Base-by-base conservation (phyloP, 1,139 yeast species). In the Wickerhamomyces sp. region DNA sequence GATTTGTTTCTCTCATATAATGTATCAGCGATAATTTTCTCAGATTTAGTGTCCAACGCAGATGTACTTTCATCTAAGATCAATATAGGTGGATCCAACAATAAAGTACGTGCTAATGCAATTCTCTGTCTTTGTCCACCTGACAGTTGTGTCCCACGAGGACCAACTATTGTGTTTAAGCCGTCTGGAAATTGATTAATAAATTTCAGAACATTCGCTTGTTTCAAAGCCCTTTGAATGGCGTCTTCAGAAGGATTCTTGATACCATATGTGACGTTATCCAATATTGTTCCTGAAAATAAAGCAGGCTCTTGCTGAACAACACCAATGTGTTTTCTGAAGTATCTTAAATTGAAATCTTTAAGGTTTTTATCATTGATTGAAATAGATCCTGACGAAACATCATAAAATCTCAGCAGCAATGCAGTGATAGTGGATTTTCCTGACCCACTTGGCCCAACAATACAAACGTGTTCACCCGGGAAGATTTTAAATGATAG, bases 71-170 rank as follows among this genome's bases (percentile, higher is more conserved):
- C 94, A 54, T 84, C 94, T 41, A 84, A 64, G 29, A 85, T 76
- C 45, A 85, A 63, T 28, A 85, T 68, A 3, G 80, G 67, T 2
- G 95, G 92, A 40, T 76, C 68, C 47, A 83, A 74, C 43, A 85
- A 72, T 44, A 43, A 76, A 3, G 95, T 90, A 46, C 96, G 68
- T 1, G 96, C 96, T 47, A 88, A 74, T 5, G 96, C 96, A 35
- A 88, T 76, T 55, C 96, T 72, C 63, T 88, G 97, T 59, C 86
- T 86, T 58, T 88, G 96, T 6, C 97, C 97, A 28, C 96, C 96
- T 1, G 68, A 56, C 36, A 90, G 67, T 54, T 88, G 94, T 0
- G 97, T 78, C 12, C 90, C 89, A 41, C 94, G 73, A 0, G 96
- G 86, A 0, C 97, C 97, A 8, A 90, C 89, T 36, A 73, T 66